phyloP scores from a whole-genome alignment of 176 grass and related monocot species.

The Hyparrhenia diplandra region DNA sequence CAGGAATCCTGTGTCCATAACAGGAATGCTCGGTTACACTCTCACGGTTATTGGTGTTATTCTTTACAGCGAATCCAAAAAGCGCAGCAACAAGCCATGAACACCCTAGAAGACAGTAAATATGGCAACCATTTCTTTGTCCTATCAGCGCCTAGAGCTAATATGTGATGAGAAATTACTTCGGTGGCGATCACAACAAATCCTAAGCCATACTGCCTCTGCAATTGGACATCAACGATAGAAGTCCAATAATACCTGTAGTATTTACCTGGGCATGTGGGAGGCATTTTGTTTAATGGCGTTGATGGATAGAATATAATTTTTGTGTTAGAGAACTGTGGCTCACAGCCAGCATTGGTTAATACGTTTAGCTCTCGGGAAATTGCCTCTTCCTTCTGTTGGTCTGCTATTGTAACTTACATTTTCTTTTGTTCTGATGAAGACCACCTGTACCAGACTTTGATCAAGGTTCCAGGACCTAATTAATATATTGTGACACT shows the following conservation, averaged over 20 bases:
- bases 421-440: conserved; percentile 35
- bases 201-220: conserved; percentile 20
- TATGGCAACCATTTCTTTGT: conserved; percentile 36
- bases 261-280: conserved; percentile 22
- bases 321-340: conserved; percentile 52
- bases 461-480: conserved; percentile 3
- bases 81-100: conserved; percentile 45
- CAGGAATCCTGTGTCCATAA: conserved; percentile 74
- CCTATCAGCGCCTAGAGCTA: conserved; percentile 24
- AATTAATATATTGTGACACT: conserved; percentile 52
- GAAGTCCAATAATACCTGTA: conserved; percentile 49
- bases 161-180: conserved; percentile 35
- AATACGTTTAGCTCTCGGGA: conserved; percentile 46
- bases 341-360: conserved; percentile 47
- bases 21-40: conserved; percentile 74
- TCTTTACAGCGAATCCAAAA: conserved; percentile 90
- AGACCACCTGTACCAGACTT: conserved; percentile 39
- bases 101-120: conserved; percentile 39
- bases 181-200: conserved; percentile 17
- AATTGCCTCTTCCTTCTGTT: conserved; percentile 31
- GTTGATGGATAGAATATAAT: conserved; percentile 43
- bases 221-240: conserved; percentile 22
- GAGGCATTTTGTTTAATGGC: conserved; percentile 52
- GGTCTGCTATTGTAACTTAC: conserved; percentile 39
- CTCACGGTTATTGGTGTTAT: conserved; percentile 72